These are phyloP conservation scores for Tardiomyces digboiensis DNA, from an alignment of 1,139 yeast species.

Conservation along the genomic window DNA sequence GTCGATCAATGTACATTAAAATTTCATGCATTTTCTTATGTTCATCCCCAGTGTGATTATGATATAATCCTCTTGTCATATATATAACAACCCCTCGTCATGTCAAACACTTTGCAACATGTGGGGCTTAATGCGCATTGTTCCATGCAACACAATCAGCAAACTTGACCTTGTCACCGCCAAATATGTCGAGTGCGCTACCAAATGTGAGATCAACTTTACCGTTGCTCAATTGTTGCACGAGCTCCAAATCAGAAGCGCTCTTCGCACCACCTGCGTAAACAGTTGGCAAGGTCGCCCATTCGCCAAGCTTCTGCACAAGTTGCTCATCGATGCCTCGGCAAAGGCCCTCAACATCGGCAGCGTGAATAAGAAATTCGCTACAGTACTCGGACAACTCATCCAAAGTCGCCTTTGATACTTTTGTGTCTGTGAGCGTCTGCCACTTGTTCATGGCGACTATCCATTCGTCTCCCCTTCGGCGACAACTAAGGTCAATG, in stretches of 20 bases:
- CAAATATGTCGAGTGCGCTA: slow-evolving; percentile 88
- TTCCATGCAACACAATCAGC: slow-evolving; percentile 73
- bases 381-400: slow-evolving; percentile 56
- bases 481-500: slow-evolving; percentile 85
- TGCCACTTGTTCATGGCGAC: slow-evolving; percentile 99
- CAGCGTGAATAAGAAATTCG: slow-evolving; percentile 92
- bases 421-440: slow-evolving; percentile 58
- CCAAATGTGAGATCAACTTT: slow-evolving; percentile 90
- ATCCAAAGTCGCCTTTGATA: slow-evolving; percentile 44
- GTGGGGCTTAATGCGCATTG: too few relatives aligned
- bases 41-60: too few relatives aligned
- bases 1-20: too few relatives aligned
- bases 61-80: too few relatives aligned
- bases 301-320: slow-evolving; percentile 61
- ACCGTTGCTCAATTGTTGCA: slow-evolving; percentile 58
- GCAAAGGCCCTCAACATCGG: slow-evolving; percentile 96
- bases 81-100: too few relatives aligned
- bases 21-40: too few relatives aligned
- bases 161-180: slow-evolving; percentile 72
- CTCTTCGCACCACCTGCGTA: slow-evolving; percentile 97
- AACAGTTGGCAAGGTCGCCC: slow-evolving; percentile 74
- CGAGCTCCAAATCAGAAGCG: slow-evolving; percentile 56
- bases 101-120: too few relatives aligned
- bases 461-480: slow-evolving; percentile 49
- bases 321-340: slow-evolving; percentile 79